A percentile compares a stretch with the other conserved stretches of the same genome.
phyloP scores from a whole-genome alignment of 768 basidiomycete genomes.

The Mycena chlorophos region DNA sequence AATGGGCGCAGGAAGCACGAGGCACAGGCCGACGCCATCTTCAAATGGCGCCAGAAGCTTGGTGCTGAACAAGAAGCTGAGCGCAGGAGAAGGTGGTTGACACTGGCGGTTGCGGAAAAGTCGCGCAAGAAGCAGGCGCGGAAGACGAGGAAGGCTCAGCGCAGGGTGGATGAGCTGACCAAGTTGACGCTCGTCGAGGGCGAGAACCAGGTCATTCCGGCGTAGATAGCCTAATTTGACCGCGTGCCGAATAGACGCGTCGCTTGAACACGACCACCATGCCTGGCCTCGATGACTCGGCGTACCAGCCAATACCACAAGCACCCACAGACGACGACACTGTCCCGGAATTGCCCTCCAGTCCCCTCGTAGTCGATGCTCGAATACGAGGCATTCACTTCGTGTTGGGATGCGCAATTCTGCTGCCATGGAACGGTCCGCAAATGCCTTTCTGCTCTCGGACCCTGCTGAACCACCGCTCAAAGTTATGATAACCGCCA shows the following conservation, averaged over 20 bases:
- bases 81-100: conserved; percentile 60
- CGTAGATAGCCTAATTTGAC: too few species aligned
- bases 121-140: conserved; percentile 57
- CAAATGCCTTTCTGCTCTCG: neutral
- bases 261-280: conserved; percentile 11
- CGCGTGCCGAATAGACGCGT: too few species aligned
- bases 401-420: conserved; percentile 72
- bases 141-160: conserved; percentile 51
- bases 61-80: conserved; percentile 58
- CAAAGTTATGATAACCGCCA: conserved; percentile 84
- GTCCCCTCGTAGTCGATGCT: conserved; percentile 27
- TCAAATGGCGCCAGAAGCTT: conserved; percentile 66
- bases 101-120: conserved; percentile 48
- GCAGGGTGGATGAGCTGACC: conserved; percentile 56
- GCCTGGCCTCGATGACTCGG: conserved; percentile 37
- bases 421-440: conserved; percentile 91
- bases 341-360: neutral
- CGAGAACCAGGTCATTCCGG: conserved; percentile 63
- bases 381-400: conserved; percentile 67
- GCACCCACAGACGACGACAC: conserved; percentile 31
- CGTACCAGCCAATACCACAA: conserved; percentile 49
- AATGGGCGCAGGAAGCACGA: conserved; percentile 62
- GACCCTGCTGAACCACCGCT: neutral
- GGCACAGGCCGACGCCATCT: conserved; percentile 72
- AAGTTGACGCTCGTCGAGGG: conserved; percentile 53